phyloP scores from a whole-genome alignment of 768 basidiomycete species.

The Collybia nuda region DNA sequence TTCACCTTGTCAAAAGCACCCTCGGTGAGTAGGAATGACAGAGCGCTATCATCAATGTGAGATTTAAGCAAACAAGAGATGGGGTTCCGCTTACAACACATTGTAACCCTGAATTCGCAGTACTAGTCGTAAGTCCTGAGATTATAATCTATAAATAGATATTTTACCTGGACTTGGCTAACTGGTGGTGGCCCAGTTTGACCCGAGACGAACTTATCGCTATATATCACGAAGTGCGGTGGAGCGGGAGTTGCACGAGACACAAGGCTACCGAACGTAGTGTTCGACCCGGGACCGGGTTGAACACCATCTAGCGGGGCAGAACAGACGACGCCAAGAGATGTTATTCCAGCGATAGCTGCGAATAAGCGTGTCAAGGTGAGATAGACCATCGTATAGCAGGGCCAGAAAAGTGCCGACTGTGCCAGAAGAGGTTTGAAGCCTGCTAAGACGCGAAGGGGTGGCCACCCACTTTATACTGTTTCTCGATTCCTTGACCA shows the following conservation, averaged over 20 bases:
- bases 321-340: neutral
- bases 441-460: too few relatives aligned
- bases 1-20: constrained; percentile 36
- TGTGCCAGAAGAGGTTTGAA: too few relatives aligned
- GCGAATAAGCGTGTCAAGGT: neutral
- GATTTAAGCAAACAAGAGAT: neutral
- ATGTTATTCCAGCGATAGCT: neutral
- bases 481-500: too few relatives aligned
- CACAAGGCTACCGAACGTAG: neutral
- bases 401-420: constrained; percentile 5
- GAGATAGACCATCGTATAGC: constrained; percentile 8
- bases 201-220: constrained; percentile 5
- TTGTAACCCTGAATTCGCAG: constrained; percentile 4
- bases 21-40: constrained; percentile 40
- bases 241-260: constrained; percentile 1
- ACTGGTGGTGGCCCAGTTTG: constrained; percentile 6
- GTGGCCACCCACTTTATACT: too few relatives aligned
- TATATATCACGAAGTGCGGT: constrained; percentile 5
- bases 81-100: constrained; percentile 1
- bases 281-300: neutral
- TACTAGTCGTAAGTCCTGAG: neutral
- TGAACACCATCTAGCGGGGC: constrained; percentile 2
- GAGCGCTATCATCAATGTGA: constrained; percentile 9
- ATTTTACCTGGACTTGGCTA: constrained; percentile 1
- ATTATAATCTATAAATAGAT: neutral